Evolutionary conservation across 805 yeast genomes (phyloP), one percentile per base, ranked within the genome.

Genomic region (Metahyphopichia silvanorum): DNA sequence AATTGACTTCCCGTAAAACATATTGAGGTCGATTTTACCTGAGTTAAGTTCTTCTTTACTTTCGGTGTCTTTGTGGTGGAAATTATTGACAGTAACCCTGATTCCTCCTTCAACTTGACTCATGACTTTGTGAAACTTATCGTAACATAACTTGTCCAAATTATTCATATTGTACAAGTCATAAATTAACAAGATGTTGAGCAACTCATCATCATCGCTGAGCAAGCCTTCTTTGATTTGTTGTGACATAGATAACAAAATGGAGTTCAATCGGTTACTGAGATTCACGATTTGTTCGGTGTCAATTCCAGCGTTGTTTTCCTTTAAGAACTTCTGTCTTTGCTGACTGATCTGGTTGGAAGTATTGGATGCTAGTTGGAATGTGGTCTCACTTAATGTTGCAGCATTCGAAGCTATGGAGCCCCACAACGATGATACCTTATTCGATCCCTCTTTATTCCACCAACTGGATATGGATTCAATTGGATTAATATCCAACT

Each of bases 91-190:
- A 37, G 72, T 68, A 11, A 82, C 75, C 32, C 75, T 72, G 29
- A 84, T 80, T 11, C 82, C 85, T 24, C 89, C 91, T 53, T 84
- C 88, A 3, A 84, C 91, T 53, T 83, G 91, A 32, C 67, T 65
- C 74, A 84, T 71, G 9, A 82, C 87, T 32, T 61, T 64, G 43
- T 74, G 74, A 52, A 84, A 83, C 42, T 75, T 76, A 29, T 60
- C 54, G 32, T 69, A 69, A 10, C 80, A 71, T 31, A 72, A 55
- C 10, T 62, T 57, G 29, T 71, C 69, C 39, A 79, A 63, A 37
- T 61, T 57, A 24, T 66, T 53, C 49, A 77, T 70, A 48, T 79
- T 77, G 33, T 51, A 63, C 48, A 82, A 62, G 53, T 83, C 91
- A 50, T 81, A 83, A n/a, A 80, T 76, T 28, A 83, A 44, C 21